Evolutionary conservation across 257 asterid genomes (phyloP).

Genomic region (Schizonepeta tenuifolia): DNA sequence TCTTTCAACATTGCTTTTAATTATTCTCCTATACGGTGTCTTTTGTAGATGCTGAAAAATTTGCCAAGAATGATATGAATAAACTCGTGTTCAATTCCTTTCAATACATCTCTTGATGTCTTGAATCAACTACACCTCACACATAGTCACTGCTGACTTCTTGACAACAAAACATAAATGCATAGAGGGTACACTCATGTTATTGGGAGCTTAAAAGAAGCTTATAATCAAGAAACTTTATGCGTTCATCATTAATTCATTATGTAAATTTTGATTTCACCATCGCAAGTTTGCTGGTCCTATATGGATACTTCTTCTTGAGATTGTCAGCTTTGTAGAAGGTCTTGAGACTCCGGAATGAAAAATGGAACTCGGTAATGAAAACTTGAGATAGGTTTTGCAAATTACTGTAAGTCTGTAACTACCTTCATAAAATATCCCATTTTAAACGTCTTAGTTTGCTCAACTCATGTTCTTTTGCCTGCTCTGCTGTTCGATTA

Average conservation of each 20-base stretch:
- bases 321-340: constrained; percentile 17
- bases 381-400: background rate
- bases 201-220: background rate
- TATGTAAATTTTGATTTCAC: background rate
- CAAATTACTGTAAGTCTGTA: background rate
- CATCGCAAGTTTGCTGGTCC: background rate
- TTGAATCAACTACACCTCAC: constrained; percentile 20
- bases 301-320: constrained; percentile 10
- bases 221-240: constrained; percentile 13
- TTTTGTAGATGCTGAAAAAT: constrained; percentile 24
- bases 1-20: constrained; percentile 14
- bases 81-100: constrained; percentile 8
- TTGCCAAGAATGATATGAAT: constrained; percentile 8
- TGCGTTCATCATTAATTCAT: background rate
- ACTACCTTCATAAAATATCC: background rate
- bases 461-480: constrained; percentile 6
- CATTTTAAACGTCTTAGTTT: constrained; percentile 4
- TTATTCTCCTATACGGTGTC: constrained; percentile 8
- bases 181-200: background rate
- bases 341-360: too few relatives aligned
- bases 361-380: background rate
- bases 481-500: background rate
- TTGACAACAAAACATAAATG: background rate
- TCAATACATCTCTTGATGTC: background rate
- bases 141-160: background rate